These are phyloP conservation scores for Penicillium odoratum DNA, from an alignment of 495 filamentous ascomycete genomes.

Conservation along the genomic window DNA sequence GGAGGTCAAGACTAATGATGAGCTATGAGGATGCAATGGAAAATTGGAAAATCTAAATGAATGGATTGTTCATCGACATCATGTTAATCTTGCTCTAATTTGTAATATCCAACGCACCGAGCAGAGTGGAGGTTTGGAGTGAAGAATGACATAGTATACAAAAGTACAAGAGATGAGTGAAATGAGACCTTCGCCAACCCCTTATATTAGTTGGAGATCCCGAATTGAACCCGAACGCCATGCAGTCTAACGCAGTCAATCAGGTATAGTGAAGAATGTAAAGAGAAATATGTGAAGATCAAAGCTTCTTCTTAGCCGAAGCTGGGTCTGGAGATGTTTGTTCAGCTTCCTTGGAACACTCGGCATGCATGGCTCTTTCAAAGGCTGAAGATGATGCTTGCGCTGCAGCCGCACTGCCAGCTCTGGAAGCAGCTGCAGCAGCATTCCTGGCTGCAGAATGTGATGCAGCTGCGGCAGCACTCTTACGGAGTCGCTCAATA, in stretches of 20 bases:
- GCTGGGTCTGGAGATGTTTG: not conserved
- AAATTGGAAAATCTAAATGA: not conserved
- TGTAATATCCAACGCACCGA: not conserved
- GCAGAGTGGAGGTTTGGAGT: slow-evolving; percentile 23
- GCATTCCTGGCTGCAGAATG: slow-evolving; percentile 18
- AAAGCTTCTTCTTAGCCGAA: not conserved
- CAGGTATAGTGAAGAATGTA: slow-evolving; percentile 1
- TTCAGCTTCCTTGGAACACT: not conserved
- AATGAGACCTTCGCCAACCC: not conserved
- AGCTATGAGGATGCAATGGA: slow-evolving; percentile 32
- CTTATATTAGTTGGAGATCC: not conserved
- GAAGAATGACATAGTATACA: slow-evolving; percentile 15
- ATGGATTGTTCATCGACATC: not conserved
- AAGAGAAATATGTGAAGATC: not conserved
- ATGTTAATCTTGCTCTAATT: not conserved
- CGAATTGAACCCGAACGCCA: slow-evolving; percentile 16
- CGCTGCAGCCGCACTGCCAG: slow-evolving; percentile 16
- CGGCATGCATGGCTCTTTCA: slow-evolving; percentile 10
- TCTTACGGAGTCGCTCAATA: slow-evolving; percentile 42
- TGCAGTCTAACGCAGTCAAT: slow-evolving; percentile 6
- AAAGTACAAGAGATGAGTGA: slow-evolving; percentile 16
- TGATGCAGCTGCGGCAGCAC: slow-evolving; percentile 26
- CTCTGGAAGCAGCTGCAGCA: slow-evolving; percentile 19
- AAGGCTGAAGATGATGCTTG: slow-evolving; percentile 15
- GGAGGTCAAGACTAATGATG: slow-evolving; percentile 42